These are phyloP conservation scores for Trichoderma gracile DNA, from an alignment of 2,329 filamentous ascomycete species.

Conservation along the genomic window DNA sequence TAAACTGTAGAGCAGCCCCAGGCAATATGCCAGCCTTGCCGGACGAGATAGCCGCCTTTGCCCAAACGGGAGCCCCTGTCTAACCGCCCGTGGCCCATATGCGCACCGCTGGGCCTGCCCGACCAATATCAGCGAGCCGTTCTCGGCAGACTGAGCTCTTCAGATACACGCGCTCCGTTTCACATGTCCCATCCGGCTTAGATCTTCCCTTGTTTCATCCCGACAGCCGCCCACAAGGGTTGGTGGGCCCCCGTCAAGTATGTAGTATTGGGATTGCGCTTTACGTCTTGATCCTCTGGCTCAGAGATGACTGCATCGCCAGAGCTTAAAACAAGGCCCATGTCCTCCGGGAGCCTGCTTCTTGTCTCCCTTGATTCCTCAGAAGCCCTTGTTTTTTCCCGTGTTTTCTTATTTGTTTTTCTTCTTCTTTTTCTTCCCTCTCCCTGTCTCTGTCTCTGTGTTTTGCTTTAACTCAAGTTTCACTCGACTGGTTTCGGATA, in stretches of 20 bases:
- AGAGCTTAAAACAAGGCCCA: conserved; percentile 38
- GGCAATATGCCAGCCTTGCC: conserved; percentile 13
- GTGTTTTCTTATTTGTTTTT: background rate
- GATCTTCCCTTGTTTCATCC: conserved; percentile 36
- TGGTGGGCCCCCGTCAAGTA: no score
- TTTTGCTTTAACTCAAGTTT: conserved; percentile 27
- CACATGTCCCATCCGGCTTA: conserved; percentile 41
- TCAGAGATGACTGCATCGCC: conserved; percentile 30
- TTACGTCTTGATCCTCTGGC: conserved; percentile 24
- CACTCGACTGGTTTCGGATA: conserved; percentile 29
- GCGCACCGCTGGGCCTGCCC: conserved; percentile 38
- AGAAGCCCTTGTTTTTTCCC: background rate
- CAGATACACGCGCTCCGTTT: conserved; percentile 56
- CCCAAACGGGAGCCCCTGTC: conserved; percentile 2
- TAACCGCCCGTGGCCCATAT: conserved; percentile 29
- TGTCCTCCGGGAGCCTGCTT: conserved; percentile 34
- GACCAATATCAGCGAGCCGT: conserved; percentile 55
- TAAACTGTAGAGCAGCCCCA: background rate
- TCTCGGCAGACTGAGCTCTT: conserved; percentile 43
- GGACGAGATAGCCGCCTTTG: conserved; percentile 24
- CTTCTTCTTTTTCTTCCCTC: background rate
- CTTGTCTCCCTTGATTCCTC: conserved; percentile 30
- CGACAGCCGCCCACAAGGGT: conserved; percentile 31
- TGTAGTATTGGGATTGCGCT: conserved; percentile 35
- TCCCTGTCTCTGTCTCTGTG: background rate